Conservation (phyloP, 106 monocot genomes). For the Vanilla planifolia region DNA sequence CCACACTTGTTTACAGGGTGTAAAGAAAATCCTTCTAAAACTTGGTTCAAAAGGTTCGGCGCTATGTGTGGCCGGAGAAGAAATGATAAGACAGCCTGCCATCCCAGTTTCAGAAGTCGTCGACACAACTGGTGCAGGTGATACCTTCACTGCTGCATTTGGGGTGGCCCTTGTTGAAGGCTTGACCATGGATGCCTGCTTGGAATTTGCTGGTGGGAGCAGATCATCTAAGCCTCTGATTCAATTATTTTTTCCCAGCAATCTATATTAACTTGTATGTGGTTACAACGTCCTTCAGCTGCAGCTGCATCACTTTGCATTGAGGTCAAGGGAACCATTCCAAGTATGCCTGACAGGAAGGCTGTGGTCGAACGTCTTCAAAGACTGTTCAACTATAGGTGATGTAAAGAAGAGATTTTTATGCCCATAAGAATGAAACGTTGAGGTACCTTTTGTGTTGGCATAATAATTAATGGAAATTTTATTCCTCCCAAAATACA, state of each 20-base stretch:
- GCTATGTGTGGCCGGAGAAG: slow-evolving; percentile 68
- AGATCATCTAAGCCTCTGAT: not conserved
- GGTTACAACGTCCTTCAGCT: slow-evolving; percentile 38
- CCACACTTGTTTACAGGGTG: slow-evolving; percentile 43
- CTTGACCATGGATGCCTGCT: slow-evolving; percentile 51
- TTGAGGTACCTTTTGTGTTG: not conserved
- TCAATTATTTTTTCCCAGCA: not conserved
- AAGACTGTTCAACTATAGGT: slow-evolving; percentile 12
- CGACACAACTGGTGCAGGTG: slow-evolving; percentile 93
- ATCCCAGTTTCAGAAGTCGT: slow-evolving; percentile 57
- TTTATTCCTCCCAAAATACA: slow-evolving; percentile 3
- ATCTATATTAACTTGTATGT: not conserved
- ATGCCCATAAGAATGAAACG: not conserved
- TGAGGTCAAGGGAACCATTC: slow-evolving; percentile 86
- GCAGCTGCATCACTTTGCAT: slow-evolving; percentile 93
- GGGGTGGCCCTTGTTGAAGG: slow-evolving; percentile 85
- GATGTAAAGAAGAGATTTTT: not conserved
- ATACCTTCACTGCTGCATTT: slow-evolving; percentile 96
- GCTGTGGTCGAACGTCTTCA: slow-evolving; percentile 70
- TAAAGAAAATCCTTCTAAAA: slow-evolving; percentile 72
- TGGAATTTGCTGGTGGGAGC: slow-evolving; percentile 78
- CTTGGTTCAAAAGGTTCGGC: slow-evolving; percentile 86
- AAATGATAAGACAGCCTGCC: slow-evolving; percentile 56
- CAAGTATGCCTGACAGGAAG: slow-evolving; percentile 77
- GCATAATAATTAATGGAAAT: not conserved